Base-by-base conservation (phyloP, 139 green algal species). In the Tetradesmus lagerheimii region DNA sequence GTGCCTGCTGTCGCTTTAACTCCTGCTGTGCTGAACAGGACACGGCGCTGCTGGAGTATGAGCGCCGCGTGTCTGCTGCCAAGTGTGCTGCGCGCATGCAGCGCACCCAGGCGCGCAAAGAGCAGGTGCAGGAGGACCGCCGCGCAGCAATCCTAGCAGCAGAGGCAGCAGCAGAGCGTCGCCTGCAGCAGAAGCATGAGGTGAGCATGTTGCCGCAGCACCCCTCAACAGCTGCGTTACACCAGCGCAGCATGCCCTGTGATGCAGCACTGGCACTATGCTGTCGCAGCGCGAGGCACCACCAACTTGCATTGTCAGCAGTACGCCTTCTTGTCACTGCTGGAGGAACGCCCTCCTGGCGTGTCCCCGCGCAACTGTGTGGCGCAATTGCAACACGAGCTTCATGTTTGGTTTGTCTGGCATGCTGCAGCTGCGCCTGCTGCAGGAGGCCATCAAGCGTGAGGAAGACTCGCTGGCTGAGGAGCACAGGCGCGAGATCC, bases 391-490 rank as follows among this genome's bases (percentile, higher is more conserved):
- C n/a, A n/a, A n/a, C n/a, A n/a, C n/a, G n/a, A n/a, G n/a, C n/a
- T n/a, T n/a, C n/a, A n/a, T n/a, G n/a, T n/a, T n/a, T n/a, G 18
- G 47, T 20, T 1, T 62, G 47, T 31, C 57, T 71, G 57, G 57
- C 57, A 71, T 71, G 6, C 23, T 79, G 43, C 78, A 91, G 87
- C 87, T 91, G 50, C 77, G 50, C 27, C 87, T 91, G 37, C 37
- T 91, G 38, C 87, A 91, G 74, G 77, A 91, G 77, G 87, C 80
- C 43, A 84, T 93, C 45, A 79, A 83, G 62, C 74, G 62, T 2
- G 92, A 94, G 86, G 89, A 94, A 89, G 92, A 94, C 27, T 90
- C 64, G 41, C 57, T 94, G 74, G 50, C 75, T 1, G 86, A 93
- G 77, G 67, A 91, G 34, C 86, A 89, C 23, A 88, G 92, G 12